Percentiles rank a stretch among this genome's conserved stretches.
Conservation (phyloP, 2,329 filamentous ascomycete species). For the Aspergillus neoniger region DNA sequence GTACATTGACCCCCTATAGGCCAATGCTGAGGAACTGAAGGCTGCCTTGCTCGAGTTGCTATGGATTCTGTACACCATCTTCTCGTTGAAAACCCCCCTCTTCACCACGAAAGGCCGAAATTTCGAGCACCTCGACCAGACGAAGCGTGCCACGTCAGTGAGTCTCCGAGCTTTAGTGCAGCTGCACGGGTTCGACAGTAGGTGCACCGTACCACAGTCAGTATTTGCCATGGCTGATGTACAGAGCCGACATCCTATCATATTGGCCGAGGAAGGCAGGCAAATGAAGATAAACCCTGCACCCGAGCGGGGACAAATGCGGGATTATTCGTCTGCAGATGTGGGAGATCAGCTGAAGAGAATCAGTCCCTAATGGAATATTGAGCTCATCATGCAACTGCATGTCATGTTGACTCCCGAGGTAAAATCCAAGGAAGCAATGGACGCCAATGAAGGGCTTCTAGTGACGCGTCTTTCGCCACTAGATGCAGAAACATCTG, state of each 20-base stretch:
- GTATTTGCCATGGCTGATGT: slow-evolving; percentile 35
- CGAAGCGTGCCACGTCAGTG: slow-evolving; percentile 44
- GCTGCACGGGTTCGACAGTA: slow-evolving; percentile 40
- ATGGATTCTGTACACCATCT: slow-evolving; percentile 23
- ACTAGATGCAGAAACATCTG: slow-evolving; percentile 31
- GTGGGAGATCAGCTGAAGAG: slow-evolving; percentile 46
- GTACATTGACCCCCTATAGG: slow-evolving; percentile 16
- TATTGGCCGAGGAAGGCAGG: slow-evolving; percentile 27
- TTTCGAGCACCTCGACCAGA: slow-evolving; percentile 34
- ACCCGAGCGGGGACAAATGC: slow-evolving; percentile 41
- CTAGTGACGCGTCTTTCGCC: slow-evolving; percentile 36
- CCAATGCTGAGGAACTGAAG: slow-evolving; percentile 15
- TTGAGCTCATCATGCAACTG: slow-evolving; percentile 25
- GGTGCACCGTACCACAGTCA: slow-evolving; percentile 37
- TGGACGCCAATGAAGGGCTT: slow-evolving; percentile 33
- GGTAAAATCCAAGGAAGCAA: slow-evolving; percentile 19
- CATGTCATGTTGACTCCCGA: slow-evolving; percentile 16
- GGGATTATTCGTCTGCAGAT: slow-evolving; percentile 43
- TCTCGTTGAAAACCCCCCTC: slow-evolving; percentile 25
- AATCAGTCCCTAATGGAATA: slow-evolving; percentile 28
- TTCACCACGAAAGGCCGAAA: slow-evolving; percentile 28
- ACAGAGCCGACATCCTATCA: slow-evolving; percentile 37
- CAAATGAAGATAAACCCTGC: slow-evolving; percentile 36
- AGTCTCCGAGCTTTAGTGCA: slow-evolving; percentile 42
- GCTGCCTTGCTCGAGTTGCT: slow-evolving; percentile 15